Conservation (phyloP, 2,329 filamentous ascomycete genomes). For the Didymella keratinophila region DNA sequence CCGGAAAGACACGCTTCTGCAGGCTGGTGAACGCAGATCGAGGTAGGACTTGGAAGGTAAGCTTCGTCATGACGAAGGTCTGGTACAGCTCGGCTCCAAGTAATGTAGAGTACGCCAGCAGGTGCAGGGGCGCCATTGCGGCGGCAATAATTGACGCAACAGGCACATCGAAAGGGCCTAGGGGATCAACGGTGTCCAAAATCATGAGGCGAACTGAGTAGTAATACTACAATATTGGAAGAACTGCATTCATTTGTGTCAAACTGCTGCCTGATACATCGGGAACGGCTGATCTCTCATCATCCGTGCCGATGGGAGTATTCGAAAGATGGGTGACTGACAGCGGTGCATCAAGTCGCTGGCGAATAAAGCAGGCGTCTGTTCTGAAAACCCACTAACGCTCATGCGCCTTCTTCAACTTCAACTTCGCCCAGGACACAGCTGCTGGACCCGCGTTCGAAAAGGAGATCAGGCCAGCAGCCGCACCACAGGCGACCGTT, state of each 20-base stretch:
- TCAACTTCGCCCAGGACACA: constrained; percentile 25
- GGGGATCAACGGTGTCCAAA: too few species aligned
- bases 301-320: constrained; percentile 14
- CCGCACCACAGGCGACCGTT: constrained; percentile 31
- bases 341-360: not conserved
- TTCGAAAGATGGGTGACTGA: too few species aligned
- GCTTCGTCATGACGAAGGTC: constrained; percentile 53
- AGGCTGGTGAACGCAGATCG: constrained; percentile 50
- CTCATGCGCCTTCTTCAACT: constrained; percentile 27
- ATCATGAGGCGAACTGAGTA: not conserved
- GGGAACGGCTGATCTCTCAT: not conserved
- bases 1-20: constrained; percentile 52
- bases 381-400: constrained; percentile 1
- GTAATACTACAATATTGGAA: not conserved
- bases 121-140: constrained; percentile 43
- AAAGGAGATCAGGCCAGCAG: constrained; percentile 30
- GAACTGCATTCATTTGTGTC: not conserved
- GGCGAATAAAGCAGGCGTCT: not conserved
- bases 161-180: constrained; percentile 7
- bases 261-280: constrained; percentile 4
- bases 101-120: constrained; percentile 52
- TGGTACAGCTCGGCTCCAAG: constrained; percentile 53
- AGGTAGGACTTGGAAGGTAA: constrained; percentile 49
- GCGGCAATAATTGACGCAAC: constrained; percentile 4
- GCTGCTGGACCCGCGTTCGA: constrained; percentile 29